Evolutionary conservation across 208 protist species (phyloP), one percentile per base, ranked within the genome.

Genomic region (Leishmania turanica): DNA sequence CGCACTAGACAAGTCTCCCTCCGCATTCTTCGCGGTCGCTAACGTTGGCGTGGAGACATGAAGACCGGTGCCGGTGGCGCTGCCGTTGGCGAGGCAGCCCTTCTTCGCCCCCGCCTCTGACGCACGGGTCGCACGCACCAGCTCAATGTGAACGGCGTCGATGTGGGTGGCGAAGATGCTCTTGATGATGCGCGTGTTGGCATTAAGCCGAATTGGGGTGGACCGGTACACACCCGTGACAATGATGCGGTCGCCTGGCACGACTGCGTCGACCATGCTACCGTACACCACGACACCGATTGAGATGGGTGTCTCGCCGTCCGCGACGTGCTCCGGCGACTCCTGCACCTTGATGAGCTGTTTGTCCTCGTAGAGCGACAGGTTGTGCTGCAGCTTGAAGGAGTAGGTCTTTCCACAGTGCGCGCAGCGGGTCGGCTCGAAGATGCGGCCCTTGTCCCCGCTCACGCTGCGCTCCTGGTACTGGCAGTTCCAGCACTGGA

Each of bases 241-340:
- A 21, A 99, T 90, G 2, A 99, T 91, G 71, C 99, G 97, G 80
- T 99, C 99, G 64, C 99, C 99, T 0, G 99, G 99, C 71, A 98
- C 97, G 9, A 97, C 91, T 17, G 89, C 80, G 79, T 99, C 99
- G n/a, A 99, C 98, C 60, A 99, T 86, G 45, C 89, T 87, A 53
- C 99, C 97, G 86, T 98, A 99, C 9, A 97, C 92, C 15, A 98
- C 96, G 5, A 99, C 75, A 17, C 91, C 97, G 9, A 99, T 98
- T 0, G 99, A 99, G 70, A 99, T 93, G 21, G 99, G 99, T 37
- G 99, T 99, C 81, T 99, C 99, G 58, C 99, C 99, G 68, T 99
- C 98, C 27, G 99, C 95, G n/a, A 99, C 99, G 75, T 94, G 77
- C 89, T 99, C 99, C 0, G 99, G 99, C 6, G 97, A 96, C 86